Evolutionary conservation across 768 basidiomycete genomes (phyloP), one percentile per base, ranked within the genome.

Genomic region (Boletus pseudopeckii): DNA sequence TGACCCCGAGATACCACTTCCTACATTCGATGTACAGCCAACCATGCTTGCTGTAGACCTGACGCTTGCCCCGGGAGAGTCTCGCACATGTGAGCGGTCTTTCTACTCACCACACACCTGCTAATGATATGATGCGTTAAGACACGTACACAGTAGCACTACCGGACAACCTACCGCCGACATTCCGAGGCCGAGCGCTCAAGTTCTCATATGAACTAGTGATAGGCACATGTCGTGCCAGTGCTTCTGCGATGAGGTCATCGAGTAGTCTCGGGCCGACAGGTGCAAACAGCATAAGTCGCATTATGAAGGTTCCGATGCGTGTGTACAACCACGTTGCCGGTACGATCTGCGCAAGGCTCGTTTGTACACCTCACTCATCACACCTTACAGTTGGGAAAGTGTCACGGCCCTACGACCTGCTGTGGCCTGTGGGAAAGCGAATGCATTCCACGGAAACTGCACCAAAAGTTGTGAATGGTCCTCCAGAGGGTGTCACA

Each of bases 21-120:
- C 96, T 1, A 93, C 91, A 1, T 85, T 96, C 24, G 87, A 94
- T 56, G 84, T 88, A 0, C 87, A 88, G 53, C 88, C 90, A 10
- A 81, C 88, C 32, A 88, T 98, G 82, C 75, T 98, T 10, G 93
- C 89, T 0, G 91, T 99, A 0, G 97, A 98, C 70, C 66, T 98
- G 30, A 72, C 76, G 5, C 76, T 99, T 17, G 77, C 73, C 4
- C 91, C 92, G n/a, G 93, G 94, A 5, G 88, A 95, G 69, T 87
- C 83, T 33, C 80, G 84, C 55, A 88, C 80, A 56, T 97, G 93
- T 95, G 65, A 64, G 69, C 38, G 8, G 9, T 20, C 20, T 14
- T 24, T 17, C 5, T 43, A 6, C 45, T 43, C 8, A 17, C 10
- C 2, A 7, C 26, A 8, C 28, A 7, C 10, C 0, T 13, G 14